Evolutionary conservation across 768 basidiomycete species (phyloP), one percentile per base, ranked within the genome.

Genomic region (Suillus cothurnatus): DNA sequence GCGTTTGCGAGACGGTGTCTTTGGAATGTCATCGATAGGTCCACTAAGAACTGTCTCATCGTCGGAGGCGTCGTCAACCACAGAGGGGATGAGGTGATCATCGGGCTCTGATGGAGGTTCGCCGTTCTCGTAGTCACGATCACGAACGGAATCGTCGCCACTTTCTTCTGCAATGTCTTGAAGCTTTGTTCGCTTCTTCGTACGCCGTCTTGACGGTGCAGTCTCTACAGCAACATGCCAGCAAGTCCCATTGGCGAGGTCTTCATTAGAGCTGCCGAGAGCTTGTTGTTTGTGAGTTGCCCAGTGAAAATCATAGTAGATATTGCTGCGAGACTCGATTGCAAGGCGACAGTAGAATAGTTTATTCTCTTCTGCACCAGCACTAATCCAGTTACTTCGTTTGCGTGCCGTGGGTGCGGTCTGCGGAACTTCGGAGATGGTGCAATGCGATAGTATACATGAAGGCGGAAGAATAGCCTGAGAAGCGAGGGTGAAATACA

Each of bases 221-320:
- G 63, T 31, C 68, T 74, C 74, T 6, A 73, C 71, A 19, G 69
- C 74, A 31, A 87, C 80, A 50, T 84, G 80, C 86, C 87, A 88
- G 11, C 72, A 70, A 47, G 67, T 73, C n/a, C 83, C 86, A 68
- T 50, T 76, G 63, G 61, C 76, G 64, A 65, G 79, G 59, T 64
- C 80, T 69, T 74, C 69, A 17, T 68, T 55, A 5, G 67, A 57
- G 19, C 62, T 66, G 9, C 64, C 65, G 19, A 86, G 74, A 0
- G 85, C 85, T 1, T 72, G 67, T 23, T 71, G 58, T 32, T 75
- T 81, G 68, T 88, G 87, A 15, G 65, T 66, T 39, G 81, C 79
- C 90, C 90, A 92, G 53, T 82, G 68, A 66, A 92, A 82, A 3
- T 81, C 77, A 68, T 88, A 92, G 76, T 85, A 92, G 1, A 90